phyloP scores from a whole-genome alignment of 805 yeast genomes.

The Metschnikowia peoriensis region DNA sequence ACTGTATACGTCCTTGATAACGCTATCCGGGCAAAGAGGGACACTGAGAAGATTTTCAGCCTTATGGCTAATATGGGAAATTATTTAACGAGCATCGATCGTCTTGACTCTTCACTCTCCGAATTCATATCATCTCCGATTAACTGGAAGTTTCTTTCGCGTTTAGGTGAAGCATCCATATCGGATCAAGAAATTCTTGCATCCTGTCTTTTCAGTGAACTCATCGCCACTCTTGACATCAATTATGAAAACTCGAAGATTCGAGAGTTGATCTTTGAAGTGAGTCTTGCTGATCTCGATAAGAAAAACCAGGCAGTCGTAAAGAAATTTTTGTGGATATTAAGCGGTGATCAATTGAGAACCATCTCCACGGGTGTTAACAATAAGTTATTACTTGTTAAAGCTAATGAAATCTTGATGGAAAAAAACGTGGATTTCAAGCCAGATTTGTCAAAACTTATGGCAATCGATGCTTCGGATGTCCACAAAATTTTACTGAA shows the following conservation, averaged over 20 bases:
- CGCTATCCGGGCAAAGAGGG: conserved; percentile 26
- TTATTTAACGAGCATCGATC: conserved; percentile 19
- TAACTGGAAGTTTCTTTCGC: conserved; percentile 21
- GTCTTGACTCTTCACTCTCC: conserved; percentile 12
- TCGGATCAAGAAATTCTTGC: conserved; percentile 27
- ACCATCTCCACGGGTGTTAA: conserved; percentile 7
- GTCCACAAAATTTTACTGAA: conserved; percentile 7
- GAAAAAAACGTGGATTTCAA: conserved; percentile 5
- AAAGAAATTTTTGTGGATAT: conserved; percentile 26
- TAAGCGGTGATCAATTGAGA: conserved; percentile 22
- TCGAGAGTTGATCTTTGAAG: conserved; percentile 12
- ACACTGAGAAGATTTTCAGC: conserved; percentile 26
- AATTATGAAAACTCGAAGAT: conserved; percentile 10
- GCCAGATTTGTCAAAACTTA: conserved; percentile 11
- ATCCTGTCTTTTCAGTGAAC: conserved; percentile 33
- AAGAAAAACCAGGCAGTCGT: conserved; percentile 19
- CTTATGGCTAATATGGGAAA: conserved; percentile 48
- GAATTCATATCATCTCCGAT: conserved; percentile 17
- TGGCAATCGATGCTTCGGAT: conserved; percentile 8
- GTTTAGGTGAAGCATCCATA: background rate
- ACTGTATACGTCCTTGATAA: conserved; percentile 38
- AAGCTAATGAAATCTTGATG: conserved; percentile 4
- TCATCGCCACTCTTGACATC: conserved; percentile 30
- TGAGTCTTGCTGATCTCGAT: conserved; percentile 2
- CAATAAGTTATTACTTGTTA: conserved; percentile 6